Evolutionary conservation across 106 monocot species (phyloP), one percentile per base, ranked within the genome.

Genomic region (Acorus gramineus): DNA sequence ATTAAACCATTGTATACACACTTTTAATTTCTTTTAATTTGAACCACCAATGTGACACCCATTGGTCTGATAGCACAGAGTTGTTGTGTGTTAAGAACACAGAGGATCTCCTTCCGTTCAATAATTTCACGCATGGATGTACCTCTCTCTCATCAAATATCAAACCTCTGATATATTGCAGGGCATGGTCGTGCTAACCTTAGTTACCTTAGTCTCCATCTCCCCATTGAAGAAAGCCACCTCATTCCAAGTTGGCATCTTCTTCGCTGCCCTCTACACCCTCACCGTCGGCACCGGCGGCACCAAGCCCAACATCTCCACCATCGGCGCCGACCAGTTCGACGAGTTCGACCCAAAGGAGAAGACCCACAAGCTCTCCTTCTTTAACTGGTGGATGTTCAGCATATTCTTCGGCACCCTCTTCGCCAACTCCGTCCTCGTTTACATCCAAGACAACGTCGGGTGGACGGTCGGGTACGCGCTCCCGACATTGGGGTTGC

Each of bases 301-400:
- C 43, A 89, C 88, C n/a, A 93, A 89, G 68, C 88, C 83, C 11
- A 93, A 93, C 76, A 85, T 89, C 64, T 83, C 85, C 6, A 89
- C 93, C 56, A 81, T 93, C 48, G 93, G 93, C 53, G 88, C 93
- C 2, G 89, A 89, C 77, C 93, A 93, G 55, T 93, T 93, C 55
- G 93, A 93, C 55, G 84, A 78, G 7, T 85, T 79, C 57, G 76
- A 89, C 61, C 69, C 82, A 1, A 85, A 74, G 60, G 93, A 93
- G 72, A 71, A 73, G 42, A 11, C 44, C 46, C 82, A 83, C 46
- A 93, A 89, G 77, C 67, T 89, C 57, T 89, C 89, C 67, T 89
- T 93, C 83, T 93, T 93, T 88, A 93, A 93, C 69, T 93, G 93
- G 93, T 93, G 93, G 93, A 89, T 85, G 85, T 89, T 93, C 66